Base-by-base conservation (phyloP, 768 basidiomycete genomes). In the Leccinum variicolor region DNA sequence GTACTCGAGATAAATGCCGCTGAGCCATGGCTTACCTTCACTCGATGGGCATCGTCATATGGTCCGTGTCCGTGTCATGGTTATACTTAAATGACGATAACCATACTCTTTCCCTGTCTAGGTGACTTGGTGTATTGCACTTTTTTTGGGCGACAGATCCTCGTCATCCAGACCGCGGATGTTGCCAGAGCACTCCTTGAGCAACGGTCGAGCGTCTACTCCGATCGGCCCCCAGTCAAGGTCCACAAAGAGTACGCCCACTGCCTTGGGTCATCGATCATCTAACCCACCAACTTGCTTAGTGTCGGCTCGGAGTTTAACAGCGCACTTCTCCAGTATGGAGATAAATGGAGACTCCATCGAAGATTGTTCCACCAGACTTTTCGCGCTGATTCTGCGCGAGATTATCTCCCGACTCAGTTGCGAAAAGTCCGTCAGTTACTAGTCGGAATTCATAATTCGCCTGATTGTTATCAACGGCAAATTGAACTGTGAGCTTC, bases 141-240 rank as follows among this genome's bases (percentile, higher is more conserved):
- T 19, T 61, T 74, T 46, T 66, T 76, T 9, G 73, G 75, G 9
- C 65, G 64, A 49, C 62, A 65, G 31, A 64, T 77, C 43, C 54
- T 78, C 33, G 49, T 77, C 43, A 62, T 77, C 13, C 72, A 73
- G 51, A 72, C 67, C 34, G 51, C 56, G 34, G 62, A 69, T 51
- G 54, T 66, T 11, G 77, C 74, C 4, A 71, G 63, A 47, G 72
- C 68, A 45, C 62, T 78, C 1, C 61, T 79, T 19, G 73, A 78
- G 21, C 71, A 72, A 52, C 73, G 75, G 21, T 69, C 73, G 28
- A 62, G 57, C 10, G 60, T 67, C 52, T 79, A 78, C 54, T 77
- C 76, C 11, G 77, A 73, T 57, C 62, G 77, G 19, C 77, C 76
- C 2, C 63, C 66, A 9, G 64, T 74, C 25, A 69, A 60, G 31